These are phyloP conservation scores for Dictyostelium gargantuum DNA, from an alignment of 208 protist species.

Conservation along the genomic window DNA sequence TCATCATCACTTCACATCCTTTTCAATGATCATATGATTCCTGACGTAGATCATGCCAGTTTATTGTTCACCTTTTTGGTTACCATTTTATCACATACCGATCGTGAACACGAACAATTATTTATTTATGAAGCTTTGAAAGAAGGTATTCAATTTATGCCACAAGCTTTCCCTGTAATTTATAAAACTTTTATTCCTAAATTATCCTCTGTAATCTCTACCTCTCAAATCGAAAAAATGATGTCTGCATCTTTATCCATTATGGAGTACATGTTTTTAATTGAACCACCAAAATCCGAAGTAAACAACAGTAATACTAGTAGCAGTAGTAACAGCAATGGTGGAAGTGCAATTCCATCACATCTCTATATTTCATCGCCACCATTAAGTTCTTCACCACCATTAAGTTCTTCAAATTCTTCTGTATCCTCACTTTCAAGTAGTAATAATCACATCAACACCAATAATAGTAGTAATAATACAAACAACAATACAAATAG, in stretches of 20 bases:
- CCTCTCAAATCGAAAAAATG: slow-evolving; percentile 59
- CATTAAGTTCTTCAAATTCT: background rate
- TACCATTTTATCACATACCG: slow-evolving; percentile 2
- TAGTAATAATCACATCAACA: background rate
- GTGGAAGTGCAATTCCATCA: background rate
- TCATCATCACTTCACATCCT: background rate
- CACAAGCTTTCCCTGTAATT: slow-evolving; percentile 39
- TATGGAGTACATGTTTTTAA: slow-evolving; percentile 43
- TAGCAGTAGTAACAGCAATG: too few species aligned
- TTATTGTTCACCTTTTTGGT: slow-evolving; percentile 31
- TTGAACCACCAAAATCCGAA: background rate
- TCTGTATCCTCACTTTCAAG: background rate
- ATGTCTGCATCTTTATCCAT: slow-evolving; percentile 16
- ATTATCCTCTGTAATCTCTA: background rate
- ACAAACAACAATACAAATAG: too few species aligned
- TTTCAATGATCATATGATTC: slow-evolving; percentile 36
- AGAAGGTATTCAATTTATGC: slow-evolving; percentile 62
- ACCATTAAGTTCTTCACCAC: background rate
- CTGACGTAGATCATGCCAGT: background rate
- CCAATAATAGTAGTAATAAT: too few species aligned
- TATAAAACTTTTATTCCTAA: slow-evolving; percentile 51
- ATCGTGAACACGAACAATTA: slow-evolving; percentile 62
- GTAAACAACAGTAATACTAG: too few species aligned
- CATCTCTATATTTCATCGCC: background rate
- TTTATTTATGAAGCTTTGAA: slow-evolving; percentile 55